Percentiles rank a stretch among this genome's conserved stretches.
Conservation (phyloP, 192 early-diverging fungal species). For the Coemansia sp. region DNA sequence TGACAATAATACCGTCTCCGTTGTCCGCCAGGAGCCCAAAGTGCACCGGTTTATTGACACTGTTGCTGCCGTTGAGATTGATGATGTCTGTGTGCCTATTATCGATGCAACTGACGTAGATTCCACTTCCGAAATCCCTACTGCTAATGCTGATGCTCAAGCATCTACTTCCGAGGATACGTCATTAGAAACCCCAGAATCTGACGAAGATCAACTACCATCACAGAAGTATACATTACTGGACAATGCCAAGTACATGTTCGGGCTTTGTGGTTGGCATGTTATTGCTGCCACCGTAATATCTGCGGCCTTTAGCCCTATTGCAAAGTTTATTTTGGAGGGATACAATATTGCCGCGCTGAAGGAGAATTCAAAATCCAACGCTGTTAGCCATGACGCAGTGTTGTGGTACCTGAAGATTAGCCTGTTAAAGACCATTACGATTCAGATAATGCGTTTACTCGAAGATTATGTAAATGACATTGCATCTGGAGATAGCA, state of each 20-base stretch:
- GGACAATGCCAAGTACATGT: not conserved
- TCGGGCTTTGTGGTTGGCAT: too few species aligned
- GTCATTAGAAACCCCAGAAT: not conserved
- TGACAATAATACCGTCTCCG: not conserved
- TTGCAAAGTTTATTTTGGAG: slow-evolving; percentile 23
- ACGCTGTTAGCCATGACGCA: slow-evolving; percentile 1
- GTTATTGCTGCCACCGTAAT: too few species aligned
- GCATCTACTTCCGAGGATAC: not conserved
- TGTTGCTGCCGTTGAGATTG: not conserved
- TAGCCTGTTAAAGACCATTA: not conserved
- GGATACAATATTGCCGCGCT: slow-evolving; percentile 14
- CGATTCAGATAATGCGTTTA: not conserved
- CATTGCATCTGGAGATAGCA: not conserved
- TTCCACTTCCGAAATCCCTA: not conserved
- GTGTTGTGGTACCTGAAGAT: slow-evolving; percentile 4
- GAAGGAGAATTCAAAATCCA: not conserved
- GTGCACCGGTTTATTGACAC: not conserved
- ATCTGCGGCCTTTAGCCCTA: too few species aligned
- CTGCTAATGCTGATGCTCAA: not conserved
- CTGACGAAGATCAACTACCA: too few species aligned
- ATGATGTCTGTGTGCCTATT: not conserved
- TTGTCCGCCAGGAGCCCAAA: not conserved
- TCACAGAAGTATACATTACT: not conserved
- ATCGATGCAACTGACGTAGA: not conserved
- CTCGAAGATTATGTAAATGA: not conserved